A percentile compares a stretch with the other conserved stretches of the same genome.
These are phyloP conservation scores for Myriosclerotinia scirpicola DNA, from an alignment of 2,329 filamentous ascomycete genomes.

Conservation along the genomic window DNA sequence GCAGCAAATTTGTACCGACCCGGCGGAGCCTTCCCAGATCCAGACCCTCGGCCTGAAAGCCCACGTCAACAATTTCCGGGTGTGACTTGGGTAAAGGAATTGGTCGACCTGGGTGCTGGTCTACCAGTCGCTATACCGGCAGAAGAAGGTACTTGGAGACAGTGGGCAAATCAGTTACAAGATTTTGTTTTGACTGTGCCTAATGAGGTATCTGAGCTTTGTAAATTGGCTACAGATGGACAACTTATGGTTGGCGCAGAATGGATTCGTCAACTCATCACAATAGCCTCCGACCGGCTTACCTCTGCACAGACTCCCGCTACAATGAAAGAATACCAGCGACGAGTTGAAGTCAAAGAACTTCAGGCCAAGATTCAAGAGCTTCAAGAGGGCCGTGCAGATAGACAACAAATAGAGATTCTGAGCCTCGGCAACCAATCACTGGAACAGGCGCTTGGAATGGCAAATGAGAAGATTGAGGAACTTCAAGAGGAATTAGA, in stretches of 20 bases:
- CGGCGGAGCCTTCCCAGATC: background rate
- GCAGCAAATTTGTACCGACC: constrained; percentile 19
- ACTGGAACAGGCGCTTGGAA: background rate
- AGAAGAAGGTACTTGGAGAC: background rate
- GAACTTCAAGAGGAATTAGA: background rate
- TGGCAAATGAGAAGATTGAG: background rate
- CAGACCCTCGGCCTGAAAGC: background rate
- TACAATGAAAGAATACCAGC: constrained; percentile 8
- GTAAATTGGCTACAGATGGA: background rate
- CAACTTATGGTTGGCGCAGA: constrained; percentile 8
- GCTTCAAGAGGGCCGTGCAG: background rate
- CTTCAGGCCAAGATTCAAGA: background rate
- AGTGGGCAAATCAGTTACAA: background rate
- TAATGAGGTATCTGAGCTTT: background rate
- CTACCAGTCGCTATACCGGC: background rate
- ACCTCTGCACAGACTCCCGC: background rate
- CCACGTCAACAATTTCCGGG: constrained; percentile 5
- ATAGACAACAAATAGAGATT: background rate
- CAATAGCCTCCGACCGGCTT: background rate
- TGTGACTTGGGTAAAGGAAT: constrained; percentile 14
- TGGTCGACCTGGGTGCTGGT: background rate
- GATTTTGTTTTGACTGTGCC: constrained; percentile 1
- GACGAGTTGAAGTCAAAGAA: background rate
- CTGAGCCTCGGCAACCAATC: background rate
- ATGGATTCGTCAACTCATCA: constrained; percentile 20